phyloP scores from a whole-genome alignment of 2,329 filamentous ascomycete genomes.

The Neofusicoccum laricinum region DNA sequence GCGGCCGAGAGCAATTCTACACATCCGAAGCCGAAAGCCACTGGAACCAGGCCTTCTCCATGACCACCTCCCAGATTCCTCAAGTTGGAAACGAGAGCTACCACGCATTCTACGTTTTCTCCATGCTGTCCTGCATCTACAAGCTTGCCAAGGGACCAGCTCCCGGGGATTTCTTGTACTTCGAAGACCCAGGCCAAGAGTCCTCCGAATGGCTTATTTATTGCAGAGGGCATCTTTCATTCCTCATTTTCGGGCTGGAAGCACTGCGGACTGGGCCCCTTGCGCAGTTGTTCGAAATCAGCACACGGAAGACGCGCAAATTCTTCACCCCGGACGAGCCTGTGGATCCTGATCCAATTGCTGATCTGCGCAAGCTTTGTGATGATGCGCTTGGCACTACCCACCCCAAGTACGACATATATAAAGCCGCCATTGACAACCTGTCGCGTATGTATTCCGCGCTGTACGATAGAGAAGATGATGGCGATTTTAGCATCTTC shows the following conservation, averaged over 20 bases:
- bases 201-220: neutral
- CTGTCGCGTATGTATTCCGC: neutral
- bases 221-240: neutral
- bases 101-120: neutral
- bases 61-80: neutral
- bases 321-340: neutral
- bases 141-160: conserved; percentile 21
- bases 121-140: neutral
- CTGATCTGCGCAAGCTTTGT: neutral
- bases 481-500: neutral
- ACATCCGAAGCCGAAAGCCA: neutral
- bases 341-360: neutral
- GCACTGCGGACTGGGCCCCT: neutral
- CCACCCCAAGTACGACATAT: neutral
- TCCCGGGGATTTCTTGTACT: neutral
- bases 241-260: neutral
- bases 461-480: neutral
- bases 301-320: neutral
- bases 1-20: neutral
- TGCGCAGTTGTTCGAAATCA: neutral
- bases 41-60: neutral
- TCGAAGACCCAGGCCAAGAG: neutral
- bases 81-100: neutral
- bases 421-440: neutral
- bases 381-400: neutral